These are phyloP conservation scores for Collybia sordida DNA, from an alignment of 768 basidiomycete genomes.

Conservation along the genomic window DNA sequence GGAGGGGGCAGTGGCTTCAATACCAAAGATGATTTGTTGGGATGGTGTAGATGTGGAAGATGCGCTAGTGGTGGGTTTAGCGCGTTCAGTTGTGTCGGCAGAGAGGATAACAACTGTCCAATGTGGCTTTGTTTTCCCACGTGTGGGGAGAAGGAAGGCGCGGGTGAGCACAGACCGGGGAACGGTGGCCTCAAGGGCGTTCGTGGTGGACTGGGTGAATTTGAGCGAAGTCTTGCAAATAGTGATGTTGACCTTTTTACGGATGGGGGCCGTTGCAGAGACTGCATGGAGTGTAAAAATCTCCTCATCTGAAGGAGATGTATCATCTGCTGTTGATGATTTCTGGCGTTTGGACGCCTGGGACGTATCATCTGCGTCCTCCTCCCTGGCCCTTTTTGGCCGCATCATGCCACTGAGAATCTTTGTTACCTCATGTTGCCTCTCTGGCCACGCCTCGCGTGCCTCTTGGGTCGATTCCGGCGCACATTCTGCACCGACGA, in stretches of 20 bases:
- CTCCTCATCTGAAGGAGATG: conserved; percentile 37
- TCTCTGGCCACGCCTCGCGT: conserved; percentile 35
- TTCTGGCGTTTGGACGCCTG: conserved; percentile 34
- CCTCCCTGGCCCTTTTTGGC: conserved; percentile 35
- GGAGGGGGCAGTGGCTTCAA: conserved; percentile 55
- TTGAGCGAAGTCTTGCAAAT: conserved; percentile 50
- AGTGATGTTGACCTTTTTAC: conserved; percentile 73
- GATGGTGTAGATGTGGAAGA: conserved; percentile 32
- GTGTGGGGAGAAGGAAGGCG: conserved; percentile 72
- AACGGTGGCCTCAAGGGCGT: conserved; percentile 47
- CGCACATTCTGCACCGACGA: conserved; percentile 37
- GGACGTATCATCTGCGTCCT: conserved; percentile 17
- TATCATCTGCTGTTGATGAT: conserved; percentile 9
- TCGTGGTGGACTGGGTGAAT: conserved; percentile 51
- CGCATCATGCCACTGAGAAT: conserved; percentile 28
- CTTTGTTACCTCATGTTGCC: conserved; percentile 29
- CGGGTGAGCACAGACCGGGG: conserved; percentile 52
- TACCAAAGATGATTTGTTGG: conserved; percentile 64
- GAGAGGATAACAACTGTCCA: conserved; percentile 71
- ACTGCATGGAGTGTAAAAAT: conserved; percentile 62
- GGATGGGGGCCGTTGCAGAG: conserved; percentile 70
- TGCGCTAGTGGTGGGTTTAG: conserved; percentile 26
- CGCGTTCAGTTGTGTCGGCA: conserved; percentile 49
- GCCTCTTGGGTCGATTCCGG: conserved; percentile 25
- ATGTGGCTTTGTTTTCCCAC: conserved; percentile 69